Evolutionary conservation across 2,329 filamentous ascomycete species (phyloP), one percentile per base, ranked within the genome.

Genomic region (Trematosphaeria pertusa): DNA sequence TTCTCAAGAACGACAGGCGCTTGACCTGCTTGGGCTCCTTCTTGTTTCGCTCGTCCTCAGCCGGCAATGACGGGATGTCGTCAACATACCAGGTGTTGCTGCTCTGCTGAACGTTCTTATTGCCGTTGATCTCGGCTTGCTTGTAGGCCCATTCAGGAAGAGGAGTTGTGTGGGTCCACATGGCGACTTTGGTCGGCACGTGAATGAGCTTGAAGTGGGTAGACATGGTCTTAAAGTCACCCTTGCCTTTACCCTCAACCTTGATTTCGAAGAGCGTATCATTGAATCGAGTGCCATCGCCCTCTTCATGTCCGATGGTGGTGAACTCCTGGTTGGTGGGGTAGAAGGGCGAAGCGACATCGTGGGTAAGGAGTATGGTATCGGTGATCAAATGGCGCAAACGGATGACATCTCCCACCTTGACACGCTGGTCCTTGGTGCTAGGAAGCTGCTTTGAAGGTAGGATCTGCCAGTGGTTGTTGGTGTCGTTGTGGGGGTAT

Each of bases 291-390:
- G 83, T 79, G 24, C 84, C 88, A 46, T 85, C 80, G 3, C 88
- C 91, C 26, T 93, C 84, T 31, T 90, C 88, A 1, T 82, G 62
- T 10, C 84, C 73, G 5, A 92, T 87, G 11, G 91, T 91, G 12
- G 94, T 97, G 69, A 99, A 99, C 71, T 99, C 94, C 74, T 99
- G 94, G 80, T 99, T 99, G 51, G 94, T 99, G 4, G 94, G 93
- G 73, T 87, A 96, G 77, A 87, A 96, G 20, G 94, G 94, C 41
- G 94, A 99, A 15, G 94, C 94, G 54, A 99, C 94, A 73, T 99
- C 94, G 73, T 99, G 94, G 3, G 92, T 95, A 45, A 99, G 77
- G 18, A 99, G 87, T 58, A 92, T 80, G 32, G 86, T 89, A 70
- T 97, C 85, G 4, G 94, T 99, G 35, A 87, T 87, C 34, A 96